These are phyloP conservation scores for Globisporangium acanthophoron DNA, from an alignment of 352 stramenopile species.

Conservation along the genomic window DNA sequence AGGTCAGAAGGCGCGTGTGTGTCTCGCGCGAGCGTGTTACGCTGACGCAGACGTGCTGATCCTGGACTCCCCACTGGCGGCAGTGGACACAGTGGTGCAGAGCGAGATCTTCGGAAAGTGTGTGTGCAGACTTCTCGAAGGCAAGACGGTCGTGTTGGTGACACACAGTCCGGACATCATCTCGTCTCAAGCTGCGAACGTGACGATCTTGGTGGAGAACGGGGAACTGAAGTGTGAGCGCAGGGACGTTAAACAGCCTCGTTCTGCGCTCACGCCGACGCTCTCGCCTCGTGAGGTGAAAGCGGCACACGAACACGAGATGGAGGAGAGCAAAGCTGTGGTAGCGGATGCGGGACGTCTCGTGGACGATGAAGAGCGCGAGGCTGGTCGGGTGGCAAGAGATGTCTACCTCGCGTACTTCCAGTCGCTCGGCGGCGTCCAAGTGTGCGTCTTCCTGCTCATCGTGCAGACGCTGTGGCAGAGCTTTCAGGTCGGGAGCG, in stretches of 20 bases:
- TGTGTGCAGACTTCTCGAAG: conserved; percentile 27
- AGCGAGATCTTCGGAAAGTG: conserved; percentile 87
- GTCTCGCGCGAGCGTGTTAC: conserved; percentile 67
- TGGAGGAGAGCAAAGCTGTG: no score
- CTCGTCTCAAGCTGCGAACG: conserved; percentile 16
- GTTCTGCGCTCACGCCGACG: no score
- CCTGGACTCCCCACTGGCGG: conserved; percentile 91
- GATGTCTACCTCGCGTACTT: conserved; percentile 33
- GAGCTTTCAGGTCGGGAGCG: conserved; percentile 12
- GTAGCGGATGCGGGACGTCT: no score
- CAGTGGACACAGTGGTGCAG: conserved; percentile 93
- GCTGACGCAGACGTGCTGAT: conserved; percentile 69
- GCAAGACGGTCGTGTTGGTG: conserved; percentile 85
- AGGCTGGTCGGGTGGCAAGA: no score
- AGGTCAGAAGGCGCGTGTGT: no score
- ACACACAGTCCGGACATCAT: conserved; percentile 87
- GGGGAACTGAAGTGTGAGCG: not conserved
- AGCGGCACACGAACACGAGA: no score
- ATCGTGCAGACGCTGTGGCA: conserved; percentile 13
- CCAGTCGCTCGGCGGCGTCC: conserved; percentile 24
- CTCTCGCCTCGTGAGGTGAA: no score
- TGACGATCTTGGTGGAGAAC: conserved; percentile 14
- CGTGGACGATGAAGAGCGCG: no score
- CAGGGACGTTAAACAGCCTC: no score
- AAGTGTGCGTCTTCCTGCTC: conserved; percentile 10